Percentiles rank a stretch among this genome's conserved stretches.
phyloP scores from a whole-genome alignment of 2,329 filamentous ascomycete species.

The Alternaria brassicicola region DNA sequence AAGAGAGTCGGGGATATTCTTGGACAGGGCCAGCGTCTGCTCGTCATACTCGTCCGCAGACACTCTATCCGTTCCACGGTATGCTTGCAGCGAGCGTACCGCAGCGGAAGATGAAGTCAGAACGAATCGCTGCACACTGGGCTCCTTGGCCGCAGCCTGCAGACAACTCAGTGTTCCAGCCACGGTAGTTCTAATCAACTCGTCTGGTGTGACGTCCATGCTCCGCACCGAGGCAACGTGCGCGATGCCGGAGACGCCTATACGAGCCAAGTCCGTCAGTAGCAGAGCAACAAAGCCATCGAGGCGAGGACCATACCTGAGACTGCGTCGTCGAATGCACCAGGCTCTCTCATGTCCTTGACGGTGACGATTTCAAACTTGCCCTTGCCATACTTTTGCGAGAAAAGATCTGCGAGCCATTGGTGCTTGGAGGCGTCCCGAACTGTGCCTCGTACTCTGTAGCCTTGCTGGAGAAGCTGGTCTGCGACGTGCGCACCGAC shows the following conservation, averaged over 20 bases:
- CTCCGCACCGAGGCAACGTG: conserved; percentile 54
- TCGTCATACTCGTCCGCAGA: conserved; percentile 44
- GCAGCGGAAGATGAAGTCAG: conserved; percentile 51
- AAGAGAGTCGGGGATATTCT: conserved; percentile 28
- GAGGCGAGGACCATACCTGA: conserved; percentile 20
- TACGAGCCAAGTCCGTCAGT: background rate
- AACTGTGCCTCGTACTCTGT: conserved; percentile 40
- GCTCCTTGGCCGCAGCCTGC: conserved; percentile 48
- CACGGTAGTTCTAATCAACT: conserved; percentile 36
- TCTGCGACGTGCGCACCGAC: conserved; percentile 42
- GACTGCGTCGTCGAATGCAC: conserved; percentile 30
- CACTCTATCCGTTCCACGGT: conserved; percentile 38
- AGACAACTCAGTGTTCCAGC: conserved; percentile 48
- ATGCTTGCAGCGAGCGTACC: conserved; percentile 24
- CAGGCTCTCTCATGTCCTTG: conserved; percentile 32
- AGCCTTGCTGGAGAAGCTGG: conserved; percentile 38
- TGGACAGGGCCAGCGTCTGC: conserved; percentile 38
- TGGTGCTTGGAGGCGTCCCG: conserved; percentile 28
- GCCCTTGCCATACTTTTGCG: conserved; percentile 22
- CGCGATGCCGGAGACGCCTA: conserved; percentile 50
- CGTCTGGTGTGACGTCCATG: conserved; percentile 50
- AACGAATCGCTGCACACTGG: conserved; percentile 52
- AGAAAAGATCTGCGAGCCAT: conserved; percentile 36
- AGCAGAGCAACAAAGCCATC: background rate
- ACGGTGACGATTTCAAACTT: conserved; percentile 25